Evolutionary conservation across 2,329 filamentous ascomycete species (phyloP), one percentile per base, ranked within the genome.

Genomic region (Zymoseptoria passerinii): DNA sequence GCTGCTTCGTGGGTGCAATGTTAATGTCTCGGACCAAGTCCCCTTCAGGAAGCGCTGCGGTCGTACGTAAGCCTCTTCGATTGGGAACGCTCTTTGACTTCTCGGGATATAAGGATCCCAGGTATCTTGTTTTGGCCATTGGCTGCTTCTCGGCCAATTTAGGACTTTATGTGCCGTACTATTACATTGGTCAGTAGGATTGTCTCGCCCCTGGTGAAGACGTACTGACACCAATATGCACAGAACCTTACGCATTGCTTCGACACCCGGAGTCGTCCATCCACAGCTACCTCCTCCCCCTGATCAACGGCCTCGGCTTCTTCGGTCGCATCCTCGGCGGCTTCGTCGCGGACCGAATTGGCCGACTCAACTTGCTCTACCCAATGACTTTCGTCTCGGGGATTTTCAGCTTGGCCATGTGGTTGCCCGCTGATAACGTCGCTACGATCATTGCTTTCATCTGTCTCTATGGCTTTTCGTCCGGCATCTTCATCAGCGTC

Each of bases 401-500:
- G 2, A 74, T 82, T 40, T 64, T 82, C 1, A 75, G 78, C 10
- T 72, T 85, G 0, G 80, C 77, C 28, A 70, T 87, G 1, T 81
- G 83, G 83, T 72, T 84, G 4, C 78, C 80, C 1, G 78, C 75
- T 9, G 60, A 62, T 2, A 75, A 76, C 44, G 80, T 84, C 8
- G 79, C 80, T 0, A 79, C 81, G 1, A 81, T 86, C 58, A 79
- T 89, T 53, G 76, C 83, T 40, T 90, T 88, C 70, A 79, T 81
- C 10, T 76, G 80, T n/a, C 72, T 89, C 6, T 90, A 87, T 64
- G 88, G 87, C 18, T 88, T 90, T 69, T 80, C 80, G 13, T 85
- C 83, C 0, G 88, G 87, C 10, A 82, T 82, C 2, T 87, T 85
- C 65, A 81, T 88, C 40, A 82, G 82, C 0, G 74, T 90, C 18